phyloP scores from a whole-genome alignment of 345 rosid genomes.

The Salix suchowensis region DNA sequence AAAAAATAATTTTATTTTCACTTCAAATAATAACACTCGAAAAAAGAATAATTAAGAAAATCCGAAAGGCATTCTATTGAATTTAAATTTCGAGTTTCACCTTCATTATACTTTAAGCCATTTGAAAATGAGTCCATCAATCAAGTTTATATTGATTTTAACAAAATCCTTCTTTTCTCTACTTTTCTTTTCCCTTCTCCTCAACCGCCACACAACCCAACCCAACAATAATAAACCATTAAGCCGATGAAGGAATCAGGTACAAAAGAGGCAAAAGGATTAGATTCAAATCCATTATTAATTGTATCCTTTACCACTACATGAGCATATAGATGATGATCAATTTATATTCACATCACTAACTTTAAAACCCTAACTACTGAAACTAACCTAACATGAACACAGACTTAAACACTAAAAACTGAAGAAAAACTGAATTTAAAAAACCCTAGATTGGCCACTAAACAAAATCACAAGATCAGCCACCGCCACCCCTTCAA shows the following conservation, averaged over 20 bases:
- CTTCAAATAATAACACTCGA: too few species aligned
- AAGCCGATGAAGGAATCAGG: not conserved
- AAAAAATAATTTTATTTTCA: too few species aligned
- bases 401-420: not conserved
- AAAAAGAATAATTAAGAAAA: too few species aligned
- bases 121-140: too few species aligned
- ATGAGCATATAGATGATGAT: not conserved
- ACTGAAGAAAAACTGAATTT: not conserved
- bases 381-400: not conserved
- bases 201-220: not conserved
- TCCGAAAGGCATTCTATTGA: too few species aligned
- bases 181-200: too few species aligned
- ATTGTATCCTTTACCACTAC: not conserved
- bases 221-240: not conserved
- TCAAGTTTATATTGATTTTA: too few species aligned
- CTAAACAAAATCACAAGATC: not conserved
- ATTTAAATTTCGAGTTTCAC: too few species aligned
- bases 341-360: slow-evolving; percentile 13
- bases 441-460: not conserved
- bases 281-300: not conserved
- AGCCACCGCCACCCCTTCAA: not conserved
- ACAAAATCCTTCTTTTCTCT: too few species aligned
- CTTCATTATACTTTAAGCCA: too few species aligned
- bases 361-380: not conserved
- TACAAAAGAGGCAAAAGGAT: not conserved